Evolutionary conservation across 768 basidiomycete genomes (phyloP).

Genomic region (Boletellus emodensis): DNA sequence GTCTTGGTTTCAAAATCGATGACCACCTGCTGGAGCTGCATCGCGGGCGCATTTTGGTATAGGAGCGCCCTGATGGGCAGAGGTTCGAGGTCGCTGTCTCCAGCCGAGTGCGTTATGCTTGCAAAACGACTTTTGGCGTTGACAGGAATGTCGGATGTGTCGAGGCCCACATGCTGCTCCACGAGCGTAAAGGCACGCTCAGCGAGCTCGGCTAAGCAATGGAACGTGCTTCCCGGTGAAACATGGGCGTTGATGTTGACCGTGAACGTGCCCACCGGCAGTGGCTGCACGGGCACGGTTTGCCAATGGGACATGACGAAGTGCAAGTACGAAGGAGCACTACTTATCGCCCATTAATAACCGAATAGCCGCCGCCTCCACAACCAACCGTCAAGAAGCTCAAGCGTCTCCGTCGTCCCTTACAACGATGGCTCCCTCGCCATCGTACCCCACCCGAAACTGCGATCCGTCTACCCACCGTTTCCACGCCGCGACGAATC

Average conservation of each 20-base stretch:
- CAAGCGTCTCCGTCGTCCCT: slow-evolving; percentile 24
- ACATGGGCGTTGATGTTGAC: slow-evolving; percentile 9
- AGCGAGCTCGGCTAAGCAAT: slow-evolving; percentile 15
- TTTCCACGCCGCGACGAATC: slow-evolving; percentile 39
- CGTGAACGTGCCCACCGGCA: too few relatives aligned
- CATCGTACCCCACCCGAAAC: slow-evolving; percentile 26
- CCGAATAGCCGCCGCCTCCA: too few relatives aligned
- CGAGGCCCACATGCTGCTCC: slow-evolving; percentile 1
- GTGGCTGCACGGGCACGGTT: too few relatives aligned
- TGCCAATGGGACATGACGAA: too few relatives aligned
- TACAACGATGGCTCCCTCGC: slow-evolving; percentile 31
- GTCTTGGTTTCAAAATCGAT: slow-evolving; percentile 19
- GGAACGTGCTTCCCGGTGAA: slow-evolving; percentile 4
- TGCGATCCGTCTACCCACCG: slow-evolving; percentile 46
- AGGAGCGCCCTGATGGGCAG: slow-evolving; percentile 14
- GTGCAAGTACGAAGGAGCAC: too few relatives aligned
- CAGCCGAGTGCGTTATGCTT: slow-evolving; percentile 12
- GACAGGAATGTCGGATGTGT: not conserved
- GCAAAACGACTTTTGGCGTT: slow-evolving; percentile 12
- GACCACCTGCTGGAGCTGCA: slow-evolving; percentile 9
- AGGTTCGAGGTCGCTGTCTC: not conserved
- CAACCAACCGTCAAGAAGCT: too few relatives aligned
- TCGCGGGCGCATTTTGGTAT: slow-evolving; percentile 6
- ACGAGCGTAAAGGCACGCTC: slow-evolving; percentile 18
- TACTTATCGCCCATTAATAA: too few relatives aligned